These are phyloP conservation scores for Colletotrichum endophyticum DNA, from an alignment of 2,329 filamentous ascomycete species.

Conservation along the genomic window DNA sequence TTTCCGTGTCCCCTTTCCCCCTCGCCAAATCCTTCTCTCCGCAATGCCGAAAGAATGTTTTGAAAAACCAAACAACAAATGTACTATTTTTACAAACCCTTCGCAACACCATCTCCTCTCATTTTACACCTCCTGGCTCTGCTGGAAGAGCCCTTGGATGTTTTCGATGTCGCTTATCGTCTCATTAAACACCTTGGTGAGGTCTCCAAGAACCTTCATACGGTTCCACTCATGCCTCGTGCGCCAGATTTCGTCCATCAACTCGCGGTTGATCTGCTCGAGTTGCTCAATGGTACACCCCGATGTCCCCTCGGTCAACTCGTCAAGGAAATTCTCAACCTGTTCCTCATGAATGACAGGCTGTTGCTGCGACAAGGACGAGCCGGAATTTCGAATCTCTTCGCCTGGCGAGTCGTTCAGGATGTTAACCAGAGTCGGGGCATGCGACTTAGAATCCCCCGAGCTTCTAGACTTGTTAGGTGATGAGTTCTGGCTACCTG, in stretches of 20 bases:
- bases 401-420: slow-evolving; percentile 45
- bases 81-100: slow-evolving; percentile 7
- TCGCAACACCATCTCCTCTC: neutral
- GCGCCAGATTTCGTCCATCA: slow-evolving; percentile 92
- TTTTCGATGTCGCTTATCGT: slow-evolving; percentile 72
- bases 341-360: slow-evolving; percentile 52
- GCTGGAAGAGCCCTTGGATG: slow-evolving; percentile 48
- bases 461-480: slow-evolving; percentile 31
- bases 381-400: slow-evolving; percentile 28
- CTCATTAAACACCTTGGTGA: slow-evolving; percentile 77
- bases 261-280: slow-evolving; percentile 86
- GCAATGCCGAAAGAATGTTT: neutral
- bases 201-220: slow-evolving; percentile 67
- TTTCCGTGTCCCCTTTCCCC: neutral
- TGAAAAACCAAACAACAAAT: neutral
- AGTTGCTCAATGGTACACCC: slow-evolving; percentile 91
- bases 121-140: slow-evolving; percentile 41
- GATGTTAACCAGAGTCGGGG: slow-evolving; percentile 40
- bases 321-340: slow-evolving; percentile 62
- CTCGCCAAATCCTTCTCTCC: neutral
- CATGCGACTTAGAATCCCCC: slow-evolving; percentile 37
- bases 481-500: slow-evolving; percentile 43
- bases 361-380: slow-evolving; percentile 29
- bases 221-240: slow-evolving; percentile 84
- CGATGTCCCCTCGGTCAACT: slow-evolving; percentile 70